Evolutionary conservation across 148 eudicot species (phyloP), one percentile per base, ranked within the genome.

Genomic region (Fagopyrum homotropicum): DNA sequence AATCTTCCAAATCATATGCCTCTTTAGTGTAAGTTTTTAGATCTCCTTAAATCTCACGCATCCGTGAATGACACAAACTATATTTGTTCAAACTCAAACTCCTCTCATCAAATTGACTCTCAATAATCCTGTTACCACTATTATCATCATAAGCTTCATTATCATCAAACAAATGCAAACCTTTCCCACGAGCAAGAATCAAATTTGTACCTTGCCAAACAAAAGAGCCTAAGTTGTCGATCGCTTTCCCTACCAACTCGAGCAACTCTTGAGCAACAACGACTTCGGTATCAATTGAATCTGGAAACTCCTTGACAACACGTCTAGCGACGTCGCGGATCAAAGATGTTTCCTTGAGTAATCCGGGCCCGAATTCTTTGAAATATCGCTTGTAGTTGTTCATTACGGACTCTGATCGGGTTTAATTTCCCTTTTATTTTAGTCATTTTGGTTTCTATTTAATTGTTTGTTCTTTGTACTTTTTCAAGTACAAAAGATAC

Each of bases 251-350:
- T 14, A 82, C 81, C 43, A 80, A 49, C 74, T 77, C 84, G 15
- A 84, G 69, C 6, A 76, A 78, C 66, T 82, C 88, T 40, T 86
- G 83, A 29, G 86, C 85, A 22, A 73, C 83, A 46, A 84, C 76
- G 16, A 84, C 81, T 17, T 84, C 80, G 14, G 78, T 83, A 49
- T 87, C 90, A 74, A 88, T 81, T 17, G 89, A 85, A 19, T 79
- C 69, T 14, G 93, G 91, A 11, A 89, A 83, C 17, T 88, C 92
- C 84, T 84, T 85, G 48, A 89, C 90, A 9, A 85, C 92, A 14
- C 85, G 88, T 79, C 83, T 80, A 14, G 92, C 92, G 4, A 72
- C 84, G 75, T 86, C 92, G 12, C 88, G 85, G 69, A 87, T 49
- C 47, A 66, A 45, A 14, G 66, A 84, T 3, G 89, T 85, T 69